Conservation (phyloP, 345 rosid genomes). For the Heritiera fomes region DNA sequence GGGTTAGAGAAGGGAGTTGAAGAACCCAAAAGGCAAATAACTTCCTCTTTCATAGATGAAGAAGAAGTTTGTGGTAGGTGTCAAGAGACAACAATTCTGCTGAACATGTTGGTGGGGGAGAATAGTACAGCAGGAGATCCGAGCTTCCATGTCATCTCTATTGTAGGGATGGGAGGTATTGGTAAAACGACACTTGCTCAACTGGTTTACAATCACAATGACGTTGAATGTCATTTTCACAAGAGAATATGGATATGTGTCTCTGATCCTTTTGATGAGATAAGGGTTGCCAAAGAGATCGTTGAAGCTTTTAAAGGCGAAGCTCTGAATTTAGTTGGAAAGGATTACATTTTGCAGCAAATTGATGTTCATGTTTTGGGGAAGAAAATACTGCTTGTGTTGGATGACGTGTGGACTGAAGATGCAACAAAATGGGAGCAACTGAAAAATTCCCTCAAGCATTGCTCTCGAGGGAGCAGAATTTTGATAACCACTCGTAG, state of each 20-base stretch:
- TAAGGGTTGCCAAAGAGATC: slow-evolving; percentile 18
- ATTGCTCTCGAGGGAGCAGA: slow-evolving; percentile 9
- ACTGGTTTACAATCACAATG: slow-evolving; percentile 9
- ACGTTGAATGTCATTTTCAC: slow-evolving; percentile 9
- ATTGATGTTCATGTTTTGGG: neutral
- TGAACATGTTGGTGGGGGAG: slow-evolving; percentile 3
- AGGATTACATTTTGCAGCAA: neutral
- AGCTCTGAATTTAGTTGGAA: neutral
- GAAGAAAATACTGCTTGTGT: slow-evolving; percentile 24
- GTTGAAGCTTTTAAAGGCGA: neutral
- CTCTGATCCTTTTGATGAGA: slow-evolving; percentile 22
- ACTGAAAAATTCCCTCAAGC: neutral
- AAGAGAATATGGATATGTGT: slow-evolving; percentile 27
- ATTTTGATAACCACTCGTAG: slow-evolving; percentile 27
- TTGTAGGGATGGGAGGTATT: slow-evolving; percentile 27
- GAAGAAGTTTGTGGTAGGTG: slow-evolving; percentile 19
- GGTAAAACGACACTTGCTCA: slow-evolving; percentile 31
- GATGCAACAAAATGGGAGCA: slow-evolving; percentile 18
- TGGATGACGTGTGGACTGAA: slow-evolving; percentile 33
- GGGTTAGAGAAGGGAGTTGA: neutral
- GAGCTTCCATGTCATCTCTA: neutral
- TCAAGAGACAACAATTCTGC: neutral
- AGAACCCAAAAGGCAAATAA: neutral
- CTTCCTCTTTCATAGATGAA: neutral
- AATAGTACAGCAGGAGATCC: neutral